Percentiles rank a stretch among this genome's conserved stretches.
Conservation (phyloP, 768 basidiomycete species). For the Trametes gibbosa region DNA sequence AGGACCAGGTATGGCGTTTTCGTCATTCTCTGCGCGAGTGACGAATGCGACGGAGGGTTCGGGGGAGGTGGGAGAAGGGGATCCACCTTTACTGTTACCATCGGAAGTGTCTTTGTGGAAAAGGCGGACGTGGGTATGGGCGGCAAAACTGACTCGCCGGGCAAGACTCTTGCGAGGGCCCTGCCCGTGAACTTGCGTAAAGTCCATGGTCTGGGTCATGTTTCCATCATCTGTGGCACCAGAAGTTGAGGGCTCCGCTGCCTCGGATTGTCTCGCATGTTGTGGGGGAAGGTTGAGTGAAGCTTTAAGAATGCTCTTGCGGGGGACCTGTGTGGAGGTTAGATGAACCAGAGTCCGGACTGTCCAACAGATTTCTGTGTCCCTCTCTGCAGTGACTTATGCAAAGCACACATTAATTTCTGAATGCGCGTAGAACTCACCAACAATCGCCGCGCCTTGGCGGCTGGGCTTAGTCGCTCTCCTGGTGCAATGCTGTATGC, state of each 20-base stretch:
- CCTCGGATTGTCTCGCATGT: slow-evolving; percentile 36
- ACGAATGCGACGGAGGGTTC: slow-evolving; percentile 12
- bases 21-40: slow-evolving; percentile 41
- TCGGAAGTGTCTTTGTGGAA: slow-evolving; percentile 52
- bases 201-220: slow-evolving; percentile 40
- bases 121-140: slow-evolving; percentile 62
- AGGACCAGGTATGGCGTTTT: slow-evolving; percentile 69
- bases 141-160: slow-evolving; percentile 76
- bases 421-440: slow-evolving; percentile 44
- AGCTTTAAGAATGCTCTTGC: slow-evolving; percentile 77
- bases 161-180: slow-evolving; percentile 65
- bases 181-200: slow-evolving; percentile 56
- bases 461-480: slow-evolving; percentile 63
- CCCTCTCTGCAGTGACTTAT: too few species aligned
- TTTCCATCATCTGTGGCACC: slow-evolving; percentile 12
- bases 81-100: slow-evolving; percentile 27
- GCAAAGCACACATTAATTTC: too few species aligned
- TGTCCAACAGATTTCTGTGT: not conserved
- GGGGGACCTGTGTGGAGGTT: slow-evolving; percentile 49
- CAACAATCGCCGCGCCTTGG: slow-evolving; percentile 67
- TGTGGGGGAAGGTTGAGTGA: slow-evolving; percentile 42
- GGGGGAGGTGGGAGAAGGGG: slow-evolving; percentile 27
- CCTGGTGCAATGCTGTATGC: slow-evolving; percentile 77
- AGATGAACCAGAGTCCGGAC: not conserved
- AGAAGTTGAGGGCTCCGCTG: slow-evolving; percentile 10